A percentile compares a stretch with the other conserved stretches of the same genome.
These are phyloP conservation scores for Aspergillus ochraceoroseus DNA, from an alignment of 2,329 filamentous ascomycete species.

Conservation along the genomic window DNA sequence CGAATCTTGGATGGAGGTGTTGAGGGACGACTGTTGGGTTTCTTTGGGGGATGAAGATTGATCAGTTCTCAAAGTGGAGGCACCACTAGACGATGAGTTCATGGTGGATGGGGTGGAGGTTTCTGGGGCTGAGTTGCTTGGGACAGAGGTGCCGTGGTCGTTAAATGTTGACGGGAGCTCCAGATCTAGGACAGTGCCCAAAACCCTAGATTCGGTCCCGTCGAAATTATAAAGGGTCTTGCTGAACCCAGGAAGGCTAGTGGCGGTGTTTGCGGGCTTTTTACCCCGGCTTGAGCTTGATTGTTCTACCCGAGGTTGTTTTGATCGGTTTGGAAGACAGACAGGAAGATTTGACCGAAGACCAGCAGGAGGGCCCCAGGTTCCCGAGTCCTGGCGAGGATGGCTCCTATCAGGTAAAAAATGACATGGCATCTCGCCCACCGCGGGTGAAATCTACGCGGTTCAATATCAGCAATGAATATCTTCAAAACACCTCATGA, in stretches of 20 bases:
- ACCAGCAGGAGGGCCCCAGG: constrained; percentile 8
- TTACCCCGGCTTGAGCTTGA: constrained; percentile 4
- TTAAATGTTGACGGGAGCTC: constrained; percentile 32
- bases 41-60: constrained; percentile 16
- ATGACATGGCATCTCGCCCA: neutral
- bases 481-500: too few species aligned
- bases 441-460: too few species aligned
- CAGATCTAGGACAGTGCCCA: constrained; percentile 28
- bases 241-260: constrained; percentile 6
- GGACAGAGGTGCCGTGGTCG: constrained; percentile 16
- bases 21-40: neutral
- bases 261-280: neutral
- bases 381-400: too few species aligned
- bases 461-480: too few species aligned
- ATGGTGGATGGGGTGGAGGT: constrained; percentile 12
- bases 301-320: constrained; percentile 12
- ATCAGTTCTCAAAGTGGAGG: constrained; percentile 8
- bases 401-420: too few species aligned
- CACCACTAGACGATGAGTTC: constrained; percentile 7
- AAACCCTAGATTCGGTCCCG: constrained; percentile 1
- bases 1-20: constrained; percentile 1
- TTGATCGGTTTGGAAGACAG: constrained; percentile 28
- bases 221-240: constrained; percentile 3
- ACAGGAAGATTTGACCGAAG: constrained; percentile 7
- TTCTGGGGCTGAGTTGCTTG: constrained; percentile 10